Evolutionary conservation across 176 grass and related monocot genomes (phyloP).

Genomic region (Bromus sterilis): DNA sequence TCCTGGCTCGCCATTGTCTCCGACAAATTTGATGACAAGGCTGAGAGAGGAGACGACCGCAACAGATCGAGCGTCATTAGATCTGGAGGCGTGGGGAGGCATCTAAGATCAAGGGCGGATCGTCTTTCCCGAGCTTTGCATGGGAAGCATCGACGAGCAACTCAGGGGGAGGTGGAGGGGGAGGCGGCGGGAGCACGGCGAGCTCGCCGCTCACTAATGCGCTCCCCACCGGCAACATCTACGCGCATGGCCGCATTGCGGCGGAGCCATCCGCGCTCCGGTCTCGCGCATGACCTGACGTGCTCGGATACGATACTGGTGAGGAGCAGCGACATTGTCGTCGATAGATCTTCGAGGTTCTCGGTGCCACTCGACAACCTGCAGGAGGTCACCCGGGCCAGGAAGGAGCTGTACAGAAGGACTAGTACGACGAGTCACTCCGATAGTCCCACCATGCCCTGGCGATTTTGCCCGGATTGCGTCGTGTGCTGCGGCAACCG

Average conservation of each 20-base stretch:
- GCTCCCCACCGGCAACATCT: constrained; percentile 64
- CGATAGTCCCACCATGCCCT: constrained; percentile 47
- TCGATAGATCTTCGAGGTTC: not conserved
- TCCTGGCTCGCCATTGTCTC: too few species aligned
- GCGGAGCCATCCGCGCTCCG: constrained; percentile 9
- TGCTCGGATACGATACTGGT: constrained; percentile 51
- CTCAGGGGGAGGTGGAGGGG: not conserved
- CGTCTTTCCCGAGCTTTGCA: too few species aligned
- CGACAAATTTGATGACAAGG: too few species aligned
- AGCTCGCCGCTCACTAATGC: constrained; percentile 54
- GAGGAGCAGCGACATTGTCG: constrained; percentile 15
- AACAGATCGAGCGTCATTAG: too few species aligned
- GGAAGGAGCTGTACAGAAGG: constrained; percentile 62
- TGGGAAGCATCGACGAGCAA: too few species aligned
- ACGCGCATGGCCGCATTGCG: constrained; percentile 25
- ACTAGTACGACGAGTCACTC: constrained; percentile 50
- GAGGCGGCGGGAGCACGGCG: constrained; percentile 35
- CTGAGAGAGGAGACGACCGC: too few species aligned
- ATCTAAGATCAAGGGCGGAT: too few species aligned
- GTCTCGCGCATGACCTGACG: constrained; percentile 25
- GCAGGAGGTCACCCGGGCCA: constrained; percentile 36
- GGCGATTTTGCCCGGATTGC: constrained; percentile 44
- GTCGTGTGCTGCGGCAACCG: constrained; percentile 49
- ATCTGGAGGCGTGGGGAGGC: too few species aligned
- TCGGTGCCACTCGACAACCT: constrained; percentile 9